A percentile compares a stretch with the other conserved stretches of the same genome.
These are phyloP conservation scores for peach (Prunus persica) DNA, from an alignment of 306 rosid genomes.

Conservation along the genomic window Prunus_persica_NCBIv2 NC_034009.1:36501001-36501500, in stretches of 20 bases:
- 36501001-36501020: neutral
- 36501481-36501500: no score
- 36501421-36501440: no score
- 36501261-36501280: conserved; percentile 9
- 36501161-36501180: conserved; percentile 25
- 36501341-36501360: neutral
- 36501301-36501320: neutral
- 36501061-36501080: no score
- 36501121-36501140: neutral
- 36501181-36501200: conserved; percentile 26
- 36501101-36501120: no score
- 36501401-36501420: no score
- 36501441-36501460: no score
- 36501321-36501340: neutral
- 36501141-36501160: neutral
- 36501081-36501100: no score
- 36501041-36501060: no score
- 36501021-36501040: no score
- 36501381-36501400: no score
- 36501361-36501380: no score
- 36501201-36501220: conserved; percentile 35
- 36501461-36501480: no score
- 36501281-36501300: neutral
- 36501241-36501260: neutral
- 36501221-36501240: neutral